phyloP scores from a whole-genome alignment of 202 grass and related monocot genomes.

The Dendrocalamus latiflorus region DNA sequence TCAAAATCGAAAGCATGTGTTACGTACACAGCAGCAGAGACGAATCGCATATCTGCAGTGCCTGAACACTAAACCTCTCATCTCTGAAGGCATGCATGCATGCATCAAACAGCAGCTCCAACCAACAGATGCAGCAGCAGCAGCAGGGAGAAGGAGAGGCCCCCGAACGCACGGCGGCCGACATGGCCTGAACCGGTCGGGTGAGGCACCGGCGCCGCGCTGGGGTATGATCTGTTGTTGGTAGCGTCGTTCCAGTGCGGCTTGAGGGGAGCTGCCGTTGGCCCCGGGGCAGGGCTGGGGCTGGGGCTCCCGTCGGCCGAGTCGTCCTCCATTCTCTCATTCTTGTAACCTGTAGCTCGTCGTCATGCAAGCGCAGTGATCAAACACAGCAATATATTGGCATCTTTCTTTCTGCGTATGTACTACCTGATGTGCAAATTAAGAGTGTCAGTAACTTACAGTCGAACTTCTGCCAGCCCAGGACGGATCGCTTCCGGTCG shows the following conservation, averaged over 20 bases:
- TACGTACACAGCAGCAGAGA: neutral
- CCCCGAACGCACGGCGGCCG: neutral
- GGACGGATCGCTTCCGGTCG: too few relatives aligned
- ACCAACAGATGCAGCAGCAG: neutral
- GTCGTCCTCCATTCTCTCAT: neutral
- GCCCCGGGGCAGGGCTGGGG: neutral
- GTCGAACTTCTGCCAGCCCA: slow-evolving; percentile 59
- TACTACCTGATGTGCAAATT: too few relatives aligned
- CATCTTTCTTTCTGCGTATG: too few relatives aligned
- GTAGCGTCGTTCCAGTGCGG: neutral
- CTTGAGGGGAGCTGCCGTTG: neutral
- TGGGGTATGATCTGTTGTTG: neutral
- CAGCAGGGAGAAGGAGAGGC: neutral
- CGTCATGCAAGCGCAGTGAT: neutral
- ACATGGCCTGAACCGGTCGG: neutral
- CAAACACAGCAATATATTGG: too few relatives aligned
- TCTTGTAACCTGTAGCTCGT: slow-evolving; percentile 28
- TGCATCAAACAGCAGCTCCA: neutral
- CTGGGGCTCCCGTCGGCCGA: slow-evolving; percentile 8
- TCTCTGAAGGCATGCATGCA: neutral
- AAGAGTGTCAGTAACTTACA: too few relatives aligned
- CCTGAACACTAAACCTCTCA: neutral
- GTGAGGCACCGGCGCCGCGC: neutral
- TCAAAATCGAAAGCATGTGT: neutral
- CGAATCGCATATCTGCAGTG: neutral